Evolutionary conservation across 495 filamentous ascomycete genomes (phyloP).

Genomic region (Penicillium paxilli): DNA sequence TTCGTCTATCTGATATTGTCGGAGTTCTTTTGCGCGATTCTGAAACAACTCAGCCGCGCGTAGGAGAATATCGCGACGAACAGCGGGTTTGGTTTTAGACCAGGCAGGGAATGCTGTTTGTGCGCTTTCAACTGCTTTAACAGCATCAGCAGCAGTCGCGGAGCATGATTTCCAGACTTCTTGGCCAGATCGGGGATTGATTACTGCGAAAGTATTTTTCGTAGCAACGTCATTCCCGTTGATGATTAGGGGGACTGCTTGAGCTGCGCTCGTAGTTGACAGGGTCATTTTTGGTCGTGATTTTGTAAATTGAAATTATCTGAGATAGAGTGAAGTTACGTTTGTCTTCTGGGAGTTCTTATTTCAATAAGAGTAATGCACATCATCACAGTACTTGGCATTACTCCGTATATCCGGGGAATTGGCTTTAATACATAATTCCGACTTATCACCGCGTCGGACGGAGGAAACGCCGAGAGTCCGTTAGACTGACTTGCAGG

Average conservation of each 20-base stretch:
- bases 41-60: slow-evolving; percentile 69
- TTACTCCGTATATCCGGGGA: background rate
- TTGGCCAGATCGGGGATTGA: background rate
- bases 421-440: background rate
- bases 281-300: background rate
- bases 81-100: slow-evolving; percentile 58
- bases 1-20: slow-evolving; percentile 63
- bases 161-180: background rate
- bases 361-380: background rate
- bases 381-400: background rate
- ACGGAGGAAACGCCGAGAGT: background rate
- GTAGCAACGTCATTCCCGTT: background rate
- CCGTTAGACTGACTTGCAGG: background rate
- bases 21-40: slow-evolving; percentile 58
- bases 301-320: background rate
- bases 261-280: background rate
- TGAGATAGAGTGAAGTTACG: background rate
- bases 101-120: slow-evolving; percentile 68
- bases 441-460: background rate
- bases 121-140: slow-evolving; percentile 46
- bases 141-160: background rate
- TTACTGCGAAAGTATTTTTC: background rate
- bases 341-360: too few relatives aligned
- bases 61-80: slow-evolving; percentile 68
- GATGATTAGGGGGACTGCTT: background rate